A percentile compares a stretch with the other conserved stretches of the same genome.
Evolutionary conservation across 345 rosid species (phyloP).

Genomic region (Populus tremula): DNA sequence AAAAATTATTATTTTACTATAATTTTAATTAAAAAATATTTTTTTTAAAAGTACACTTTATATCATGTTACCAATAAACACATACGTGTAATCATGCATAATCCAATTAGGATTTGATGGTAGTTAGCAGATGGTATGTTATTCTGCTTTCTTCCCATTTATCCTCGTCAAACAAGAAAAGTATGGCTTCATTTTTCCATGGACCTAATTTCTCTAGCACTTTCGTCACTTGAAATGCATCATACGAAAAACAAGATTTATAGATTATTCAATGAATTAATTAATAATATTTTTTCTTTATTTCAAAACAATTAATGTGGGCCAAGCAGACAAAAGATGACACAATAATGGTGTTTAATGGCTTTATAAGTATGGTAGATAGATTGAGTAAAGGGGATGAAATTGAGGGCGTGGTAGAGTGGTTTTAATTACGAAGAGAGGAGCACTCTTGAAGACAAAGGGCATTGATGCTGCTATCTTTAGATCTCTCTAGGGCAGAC

Average conservation of each 20-base stretch:
- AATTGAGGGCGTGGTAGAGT: constrained; percentile 2
- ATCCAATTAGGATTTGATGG: too few species aligned
- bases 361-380: not conserved
- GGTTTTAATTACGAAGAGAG: not conserved
- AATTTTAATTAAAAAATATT: too few species aligned
- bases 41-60: too few species aligned
- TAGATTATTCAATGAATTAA: not conserved
- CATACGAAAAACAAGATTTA: too few species aligned
- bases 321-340: not conserved
- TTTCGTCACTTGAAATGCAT: not conserved
- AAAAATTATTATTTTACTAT: too few species aligned
- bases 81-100: too few species aligned
- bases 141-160: too few species aligned
- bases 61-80: too few species aligned
- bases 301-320: not conserved
- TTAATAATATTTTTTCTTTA: not conserved
- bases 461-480: constrained; percentile 7
- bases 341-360: not conserved
- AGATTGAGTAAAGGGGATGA: constrained; percentile 10
- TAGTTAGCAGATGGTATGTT: too few species aligned
- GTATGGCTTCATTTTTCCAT: not conserved
- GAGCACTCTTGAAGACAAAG: constrained; percentile 28
- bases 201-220: not conserved
- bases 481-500: not conserved
- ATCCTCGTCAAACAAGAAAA: too few species aligned